Evolutionary conservation across 805 yeast genomes (phyloP).

Genomic region (Pichia sporocuriosa): DNA sequence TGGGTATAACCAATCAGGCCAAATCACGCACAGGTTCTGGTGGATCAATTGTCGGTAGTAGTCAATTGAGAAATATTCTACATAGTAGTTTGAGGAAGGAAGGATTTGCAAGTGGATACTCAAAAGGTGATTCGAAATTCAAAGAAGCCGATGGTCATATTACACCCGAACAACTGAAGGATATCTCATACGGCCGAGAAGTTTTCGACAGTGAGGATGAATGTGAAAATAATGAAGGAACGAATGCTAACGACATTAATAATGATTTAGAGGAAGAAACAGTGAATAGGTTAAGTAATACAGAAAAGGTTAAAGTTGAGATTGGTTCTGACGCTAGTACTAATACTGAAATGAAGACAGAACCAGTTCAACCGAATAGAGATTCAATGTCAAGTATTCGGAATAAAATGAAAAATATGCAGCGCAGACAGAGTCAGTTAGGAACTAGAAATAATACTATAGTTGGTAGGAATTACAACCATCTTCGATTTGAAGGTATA

Average conservation of each 20-base stretch:
- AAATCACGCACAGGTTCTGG: constrained; percentile 11
- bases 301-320: not conserved
- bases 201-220: constrained; percentile 31
- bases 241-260: not conserved
- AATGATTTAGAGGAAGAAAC: not conserved
- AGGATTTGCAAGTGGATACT: constrained; percentile 2
- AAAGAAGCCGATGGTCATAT: constrained; percentile 24
- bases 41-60: constrained; percentile 9
- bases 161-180: constrained; percentile 20
- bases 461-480: not conserved
- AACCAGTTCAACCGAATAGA: too few relatives aligned
- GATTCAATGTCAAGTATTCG: constrained; percentile 4
- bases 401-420: constrained; percentile 4
- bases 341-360: too few relatives aligned
- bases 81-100: constrained; percentile 5
- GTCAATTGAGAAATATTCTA: constrained; percentile 4
- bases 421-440: constrained; percentile 9
- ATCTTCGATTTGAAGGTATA: not conserved
- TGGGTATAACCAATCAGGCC: not conserved
- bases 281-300: not conserved
- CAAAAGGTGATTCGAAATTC: too few relatives aligned
- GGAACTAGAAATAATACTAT: too few relatives aligned
- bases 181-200: constrained; percentile 27
- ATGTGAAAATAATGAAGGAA: constrained; percentile 21
- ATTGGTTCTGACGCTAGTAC: not conserved